phyloP scores from a whole-genome alignment of 495 filamentous ascomycete genomes.

The Corynascus novoguineensis region DNA sequence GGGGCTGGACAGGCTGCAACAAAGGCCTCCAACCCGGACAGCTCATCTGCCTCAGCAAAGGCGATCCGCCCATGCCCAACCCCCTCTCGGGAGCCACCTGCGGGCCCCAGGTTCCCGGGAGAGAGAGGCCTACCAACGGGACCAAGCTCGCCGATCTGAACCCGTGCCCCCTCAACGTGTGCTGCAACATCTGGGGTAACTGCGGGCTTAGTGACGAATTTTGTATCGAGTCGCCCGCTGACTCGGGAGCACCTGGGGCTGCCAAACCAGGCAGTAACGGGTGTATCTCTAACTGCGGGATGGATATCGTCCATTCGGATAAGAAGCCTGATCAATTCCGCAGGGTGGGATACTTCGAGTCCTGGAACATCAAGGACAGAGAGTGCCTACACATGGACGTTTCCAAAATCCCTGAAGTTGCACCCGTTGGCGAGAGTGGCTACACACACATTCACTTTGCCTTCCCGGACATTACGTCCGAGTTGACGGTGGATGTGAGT shows the following conservation, averaged over 20 bases:
- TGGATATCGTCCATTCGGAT: constrained; percentile 14
- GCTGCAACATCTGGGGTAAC: constrained; percentile 40
- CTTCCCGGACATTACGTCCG: constrained; percentile 22
- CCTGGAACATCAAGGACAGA: constrained; percentile 16
- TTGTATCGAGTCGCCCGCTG: constrained; percentile 31
- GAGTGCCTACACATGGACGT: constrained; percentile 22
- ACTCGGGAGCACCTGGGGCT: constrained; percentile 38
- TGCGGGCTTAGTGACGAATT: constrained; percentile 47
- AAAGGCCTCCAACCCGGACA: constrained; percentile 18
- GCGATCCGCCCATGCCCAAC: constrained; percentile 42
- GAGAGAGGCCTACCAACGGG: constrained; percentile 17
- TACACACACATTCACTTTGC: constrained; percentile 32
- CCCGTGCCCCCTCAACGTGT: constrained; percentile 36
- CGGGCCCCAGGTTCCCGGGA: constrained; percentile 41
- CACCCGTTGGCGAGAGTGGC: no score
- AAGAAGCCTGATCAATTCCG: constrained; percentile 15
- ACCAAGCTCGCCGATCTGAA: constrained; percentile 23
- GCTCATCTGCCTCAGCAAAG: constrained; percentile 47
- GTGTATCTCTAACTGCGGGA: constrained; percentile 48
- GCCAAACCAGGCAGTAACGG: constrained; percentile 30
- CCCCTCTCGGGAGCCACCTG: constrained; percentile 36
- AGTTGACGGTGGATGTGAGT: constrained; percentile 12
- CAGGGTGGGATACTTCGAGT: constrained; percentile 32
- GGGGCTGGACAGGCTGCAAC: constrained; percentile 49
- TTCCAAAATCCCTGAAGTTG: constrained; percentile 11